Base-by-base conservation (phyloP, 768 basidiomycete species). In the Solioccasus polychromus region DNA sequence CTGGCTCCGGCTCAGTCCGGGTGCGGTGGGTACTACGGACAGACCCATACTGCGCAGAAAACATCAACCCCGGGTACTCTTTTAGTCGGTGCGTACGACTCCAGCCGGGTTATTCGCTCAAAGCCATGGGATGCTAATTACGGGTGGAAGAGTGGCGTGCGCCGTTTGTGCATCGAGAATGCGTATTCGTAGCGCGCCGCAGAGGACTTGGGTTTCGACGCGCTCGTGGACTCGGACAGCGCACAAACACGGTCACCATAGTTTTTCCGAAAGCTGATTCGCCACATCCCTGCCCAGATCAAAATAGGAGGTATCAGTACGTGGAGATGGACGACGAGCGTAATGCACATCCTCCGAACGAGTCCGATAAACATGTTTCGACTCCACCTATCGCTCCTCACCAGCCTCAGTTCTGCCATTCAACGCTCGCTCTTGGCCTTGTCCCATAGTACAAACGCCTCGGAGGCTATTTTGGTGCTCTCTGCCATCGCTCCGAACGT, bases 361-460 rank as follows among this genome's bases (percentile, higher is more conserved):
- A 99, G 74, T 43, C 91, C 86, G 66, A 97, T 95, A 65, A 93
- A 97, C 93, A 98, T 96, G 64, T 92, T 93, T 56, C 85, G 75
- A 64, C 79, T 88, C 95, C 95, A 99, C 9, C 85, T 91, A 48
- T 97, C 90, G 51, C 87, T 92, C 14, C 95, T 95, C 18, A 98
- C 79, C 28, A 98, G 76, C 65, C 87, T 82, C 59, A 96, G 63
- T 37, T 75, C 74, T 35, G 87, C 84, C 25, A 94, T 97, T 36
- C 87, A 77, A 60, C 92, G 93, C 8, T 75, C 78, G 22, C 71
- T 78, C 58, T 63, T 77, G 18, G 70, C 75, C 45, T 66, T 74
- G 1, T 70, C 70, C 59, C 78, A 70, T 44, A 98, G 70, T 23
- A 70, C 74, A 70, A 89, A 96, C 31, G 78, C 78, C 64, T 87